phyloP scores from a whole-genome alignment of 1,139 yeast species.

The Suhomyces bolitotheri region DNA sequence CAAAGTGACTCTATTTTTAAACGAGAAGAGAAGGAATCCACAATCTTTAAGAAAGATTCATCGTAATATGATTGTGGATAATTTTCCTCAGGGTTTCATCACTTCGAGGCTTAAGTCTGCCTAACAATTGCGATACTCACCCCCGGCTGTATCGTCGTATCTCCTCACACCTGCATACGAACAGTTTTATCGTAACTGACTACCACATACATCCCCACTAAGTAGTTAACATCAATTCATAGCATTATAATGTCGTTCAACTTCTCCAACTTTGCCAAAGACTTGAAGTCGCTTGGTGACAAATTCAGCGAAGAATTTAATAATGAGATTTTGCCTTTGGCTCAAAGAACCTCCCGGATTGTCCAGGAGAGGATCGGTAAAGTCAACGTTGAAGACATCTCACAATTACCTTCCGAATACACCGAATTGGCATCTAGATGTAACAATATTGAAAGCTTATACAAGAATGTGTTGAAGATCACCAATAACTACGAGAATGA shows the following conservation, averaged over 20 bases:
- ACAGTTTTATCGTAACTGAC: neutral
- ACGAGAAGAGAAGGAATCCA: too few relatives aligned
- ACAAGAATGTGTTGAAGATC: constrained; percentile 70
- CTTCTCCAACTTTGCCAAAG: constrained; percentile 44
- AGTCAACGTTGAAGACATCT: constrained; percentile 64
- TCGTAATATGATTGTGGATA: too few relatives aligned
- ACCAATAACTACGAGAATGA: constrained; percentile 73
- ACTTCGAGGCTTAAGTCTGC: too few relatives aligned
- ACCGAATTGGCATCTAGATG: constrained; percentile 71
- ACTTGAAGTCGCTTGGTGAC: constrained; percentile 42
- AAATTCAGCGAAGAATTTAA: constrained; percentile 44
- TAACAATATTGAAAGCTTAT: constrained; percentile 72
- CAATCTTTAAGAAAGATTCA: too few relatives aligned
- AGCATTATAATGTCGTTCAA: constrained; percentile 50
- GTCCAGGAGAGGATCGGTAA: constrained; percentile 81
- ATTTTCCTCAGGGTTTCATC: too few relatives aligned
- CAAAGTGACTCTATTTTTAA: too few relatives aligned
- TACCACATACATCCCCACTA: neutral
- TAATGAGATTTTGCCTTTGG: constrained; percentile 58
- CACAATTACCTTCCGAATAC: constrained; percentile 84
- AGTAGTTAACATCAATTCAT: neutral
- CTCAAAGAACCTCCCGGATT: constrained; percentile 77
- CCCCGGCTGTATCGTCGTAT: too few relatives aligned
- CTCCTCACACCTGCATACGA: neutral
- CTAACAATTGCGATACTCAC: too few relatives aligned